phyloP scores from a whole-genome alignment of 257 asterid species.

The Cruciata laevipes region DNA sequence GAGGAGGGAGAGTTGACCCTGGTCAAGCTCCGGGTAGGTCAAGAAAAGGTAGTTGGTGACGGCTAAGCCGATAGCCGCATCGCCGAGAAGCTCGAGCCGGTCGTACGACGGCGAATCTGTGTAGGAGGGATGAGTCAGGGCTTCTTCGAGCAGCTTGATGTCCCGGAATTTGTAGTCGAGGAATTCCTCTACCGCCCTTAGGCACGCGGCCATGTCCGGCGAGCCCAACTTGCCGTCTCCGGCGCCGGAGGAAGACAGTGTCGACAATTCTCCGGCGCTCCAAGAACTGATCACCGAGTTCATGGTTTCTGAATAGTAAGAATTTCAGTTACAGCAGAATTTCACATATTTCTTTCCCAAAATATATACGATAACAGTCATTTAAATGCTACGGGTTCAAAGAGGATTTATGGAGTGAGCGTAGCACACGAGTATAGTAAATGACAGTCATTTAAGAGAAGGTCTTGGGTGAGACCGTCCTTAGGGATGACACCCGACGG shows the following conservation, averaged over 20 bases:
- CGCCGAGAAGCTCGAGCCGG: slow-evolving; percentile 88
- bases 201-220: slow-evolving; percentile 33
- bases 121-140: slow-evolving; percentile 74
- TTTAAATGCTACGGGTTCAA: too few species aligned
- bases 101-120: slow-evolving; percentile 51
- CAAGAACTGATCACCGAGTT: not conserved
- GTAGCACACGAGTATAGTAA: too few species aligned
- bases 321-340: not conserved
- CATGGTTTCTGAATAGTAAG: not conserved
- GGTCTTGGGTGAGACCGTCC: too few species aligned
- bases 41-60: slow-evolving; percentile 40
- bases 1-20: slow-evolving; percentile 57
- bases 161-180: slow-evolving; percentile 39
- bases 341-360: too few species aligned
- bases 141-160: slow-evolving; percentile 54
- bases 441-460: too few species aligned
- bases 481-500: too few species aligned
- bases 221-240: too few species aligned
- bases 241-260: too few species aligned
- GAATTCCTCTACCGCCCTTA: slow-evolving; percentile 47
- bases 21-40: slow-evolving; percentile 48
- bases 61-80: slow-evolving; percentile 56
- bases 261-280: not conserved
- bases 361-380: too few species aligned
- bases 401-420: too few species aligned